Base-by-base conservation (phyloP, 305 asterid genomes). In the Fraxinus latifolia region DNA sequence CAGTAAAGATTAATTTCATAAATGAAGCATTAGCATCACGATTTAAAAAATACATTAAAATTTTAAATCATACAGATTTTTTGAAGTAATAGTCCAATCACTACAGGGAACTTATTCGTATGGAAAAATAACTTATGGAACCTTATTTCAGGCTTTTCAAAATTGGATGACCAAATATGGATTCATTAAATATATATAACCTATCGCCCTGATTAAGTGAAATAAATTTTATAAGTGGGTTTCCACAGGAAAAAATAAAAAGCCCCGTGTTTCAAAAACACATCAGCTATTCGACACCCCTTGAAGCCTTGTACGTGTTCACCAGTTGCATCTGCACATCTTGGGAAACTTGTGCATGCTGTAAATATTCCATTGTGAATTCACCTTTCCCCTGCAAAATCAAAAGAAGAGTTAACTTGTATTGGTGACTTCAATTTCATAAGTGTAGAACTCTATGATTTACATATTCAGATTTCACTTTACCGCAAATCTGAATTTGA, bases 291-390 rank as follows among this genome's bases (percentile, higher is more conserved):
- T 94, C 92, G 34, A 89, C 81, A 3, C 86, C 83, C 84, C 86
- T 94, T 44, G 91, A 81, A 60, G 93, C 92, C 86, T 92, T 92
- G 93, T 92, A 83, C 8, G 88, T 67, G 37, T 92, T 93, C 83
- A 96, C 91, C 84, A 96, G 85, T 85, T 93, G 98, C 19, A 91
- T 87, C 87, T 96, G 98, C 78, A 93, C 97, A 19, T 96, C 99
- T 78, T 88, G 88, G 5, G 99, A 85, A 82, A 96, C 99, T 72
- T 97, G 93, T 1, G 90, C 84, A 82, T 96, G 99, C 82, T 94
- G 94, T 62, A 84, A 82, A 85, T 96, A 96, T 87, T 96, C 99
- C 99, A 94, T 96, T 27, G 99, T 94, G 87, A 96, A 96, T 90
- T 96, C 99, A n/a, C 99, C 99, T 91, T 96, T 96, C 1, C 99